A percentile compares a stretch with the other conserved stretches of the same genome.
Evolutionary conservation across 2,329 filamentous ascomycete genomes (phyloP).

Genomic region (Fusarium robinianum): DNA sequence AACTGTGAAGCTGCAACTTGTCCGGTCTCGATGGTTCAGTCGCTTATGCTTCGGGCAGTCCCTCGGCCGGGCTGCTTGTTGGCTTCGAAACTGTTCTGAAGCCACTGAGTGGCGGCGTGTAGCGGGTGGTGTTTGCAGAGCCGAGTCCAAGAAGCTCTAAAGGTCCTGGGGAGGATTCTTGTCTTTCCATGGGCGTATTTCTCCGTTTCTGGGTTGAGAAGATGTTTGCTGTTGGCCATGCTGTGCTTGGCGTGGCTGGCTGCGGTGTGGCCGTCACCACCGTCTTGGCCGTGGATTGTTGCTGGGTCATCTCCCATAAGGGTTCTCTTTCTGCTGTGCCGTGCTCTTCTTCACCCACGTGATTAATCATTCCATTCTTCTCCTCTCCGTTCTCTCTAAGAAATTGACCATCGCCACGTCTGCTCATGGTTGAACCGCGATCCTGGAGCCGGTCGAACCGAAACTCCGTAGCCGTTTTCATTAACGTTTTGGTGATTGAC

Average conservation of each 20-base stretch:
- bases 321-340: background rate
- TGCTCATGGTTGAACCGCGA: too few relatives aligned
- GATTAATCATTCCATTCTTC: too few relatives aligned
- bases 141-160: constrained; percentile 2
- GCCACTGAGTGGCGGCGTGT: constrained; percentile 18
- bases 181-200: constrained; percentile 9
- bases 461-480: constrained; percentile 23
- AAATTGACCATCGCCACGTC: too few relatives aligned
- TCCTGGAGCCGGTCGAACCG: too few relatives aligned
- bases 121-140: constrained; percentile 8
- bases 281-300: background rate
- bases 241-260: too few relatives aligned
- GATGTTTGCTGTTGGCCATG: constrained; percentile 5
- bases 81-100: constrained; percentile 34
- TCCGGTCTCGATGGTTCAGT: constrained; percentile 4
- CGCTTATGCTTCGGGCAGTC: constrained; percentile 4
- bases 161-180: constrained; percentile 5
- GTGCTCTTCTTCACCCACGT: background rate
- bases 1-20: too few relatives aligned
- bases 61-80: constrained; percentile 25
- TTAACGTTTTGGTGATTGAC: constrained; percentile 23
- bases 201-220: constrained; percentile 1
- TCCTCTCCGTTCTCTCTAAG: too few relatives aligned
- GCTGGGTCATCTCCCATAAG: constrained; percentile 6
- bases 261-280: background rate